phyloP scores from a whole-genome alignment of 1,284 basidiomycete species.

The Pseudozyma hubeiensis region DNA sequence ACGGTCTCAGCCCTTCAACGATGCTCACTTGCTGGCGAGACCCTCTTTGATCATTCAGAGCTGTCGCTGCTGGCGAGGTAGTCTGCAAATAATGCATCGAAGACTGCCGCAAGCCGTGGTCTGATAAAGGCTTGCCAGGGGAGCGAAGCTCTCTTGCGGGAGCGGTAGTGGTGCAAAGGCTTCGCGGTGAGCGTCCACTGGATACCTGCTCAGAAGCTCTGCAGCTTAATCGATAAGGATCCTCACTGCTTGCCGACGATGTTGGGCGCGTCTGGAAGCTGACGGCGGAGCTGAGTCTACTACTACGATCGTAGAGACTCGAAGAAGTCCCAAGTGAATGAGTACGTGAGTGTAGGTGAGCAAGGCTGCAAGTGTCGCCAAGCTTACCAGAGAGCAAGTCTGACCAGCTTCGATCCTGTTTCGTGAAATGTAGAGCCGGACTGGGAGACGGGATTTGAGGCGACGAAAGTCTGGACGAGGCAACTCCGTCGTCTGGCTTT shows the following conservation, averaged over 20 bases:
- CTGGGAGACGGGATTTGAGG: slow-evolving; percentile 3
- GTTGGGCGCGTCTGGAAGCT: not conserved
- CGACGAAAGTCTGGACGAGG: not conserved
- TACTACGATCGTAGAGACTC: slow-evolving; percentile 9
- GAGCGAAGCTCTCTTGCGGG: too few relatives aligned
- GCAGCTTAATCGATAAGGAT: not conserved
- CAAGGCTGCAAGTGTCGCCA: not conserved
- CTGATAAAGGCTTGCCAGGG: too few relatives aligned
- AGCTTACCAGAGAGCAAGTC: not conserved
- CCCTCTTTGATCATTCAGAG: too few relatives aligned
- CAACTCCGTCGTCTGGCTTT: not conserved
- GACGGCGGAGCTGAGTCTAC: slow-evolving; percentile 4
- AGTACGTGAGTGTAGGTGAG: slow-evolving; percentile 3
- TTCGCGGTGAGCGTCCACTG: not conserved
- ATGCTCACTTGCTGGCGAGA: not conserved
- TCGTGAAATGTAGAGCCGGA: slow-evolving; percentile 15
- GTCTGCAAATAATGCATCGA: too few relatives aligned
- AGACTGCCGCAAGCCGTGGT: too few relatives aligned
- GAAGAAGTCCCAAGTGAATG: slow-evolving; percentile 2
- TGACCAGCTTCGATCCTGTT: slow-evolving; percentile 12
- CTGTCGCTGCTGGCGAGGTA: too few relatives aligned
- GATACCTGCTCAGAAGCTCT: not conserved
- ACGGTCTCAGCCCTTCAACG: not conserved
- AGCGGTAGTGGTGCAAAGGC: too few relatives aligned
- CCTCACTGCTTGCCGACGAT: not conserved